Evolutionary conservation across 306 rosid genomes (phyloP).

Genomic region (Glycine tomentella): DNA sequence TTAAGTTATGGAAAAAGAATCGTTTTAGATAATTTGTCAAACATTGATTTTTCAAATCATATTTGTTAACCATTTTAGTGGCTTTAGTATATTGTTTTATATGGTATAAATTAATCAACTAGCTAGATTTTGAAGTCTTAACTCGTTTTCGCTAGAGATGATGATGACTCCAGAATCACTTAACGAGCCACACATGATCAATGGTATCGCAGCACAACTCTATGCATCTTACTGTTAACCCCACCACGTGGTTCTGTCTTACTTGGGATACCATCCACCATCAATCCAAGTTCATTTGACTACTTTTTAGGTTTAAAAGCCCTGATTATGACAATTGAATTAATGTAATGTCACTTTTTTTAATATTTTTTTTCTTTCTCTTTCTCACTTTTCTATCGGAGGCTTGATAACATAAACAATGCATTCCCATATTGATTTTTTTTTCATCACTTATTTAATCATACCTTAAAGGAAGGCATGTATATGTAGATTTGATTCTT

Average conservation of each 20-base stretch:
- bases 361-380: not conserved
- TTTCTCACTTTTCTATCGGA: not conserved
- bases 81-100: not conserved
- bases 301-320: slow-evolving; percentile 44
- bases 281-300: slow-evolving; percentile 41
- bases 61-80: not conserved
- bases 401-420: not conserved
- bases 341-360: slow-evolving; percentile 38
- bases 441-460: not conserved
- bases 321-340: slow-evolving; percentile 48
- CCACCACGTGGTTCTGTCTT: slow-evolving; percentile 45
- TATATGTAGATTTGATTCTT: not conserved
- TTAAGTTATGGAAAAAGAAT: not conserved
- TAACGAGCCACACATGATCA: too few species aligned
- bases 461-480: not conserved
- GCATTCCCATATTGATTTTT: slow-evolving; percentile 11
- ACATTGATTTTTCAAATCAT: slow-evolving; percentile 2
- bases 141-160: not conserved
- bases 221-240: not conserved
- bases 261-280: slow-evolving; percentile 48
- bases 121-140: not conserved
- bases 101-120: not conserved
- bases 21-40: not conserved
- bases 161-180: too few species aligned
- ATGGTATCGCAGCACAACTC: too few species aligned